These are phyloP conservation scores for Rhinocladiella mackenziei DNA, from an alignment of 2,329 filamentous ascomycete species.

Conservation along the genomic window DNA sequence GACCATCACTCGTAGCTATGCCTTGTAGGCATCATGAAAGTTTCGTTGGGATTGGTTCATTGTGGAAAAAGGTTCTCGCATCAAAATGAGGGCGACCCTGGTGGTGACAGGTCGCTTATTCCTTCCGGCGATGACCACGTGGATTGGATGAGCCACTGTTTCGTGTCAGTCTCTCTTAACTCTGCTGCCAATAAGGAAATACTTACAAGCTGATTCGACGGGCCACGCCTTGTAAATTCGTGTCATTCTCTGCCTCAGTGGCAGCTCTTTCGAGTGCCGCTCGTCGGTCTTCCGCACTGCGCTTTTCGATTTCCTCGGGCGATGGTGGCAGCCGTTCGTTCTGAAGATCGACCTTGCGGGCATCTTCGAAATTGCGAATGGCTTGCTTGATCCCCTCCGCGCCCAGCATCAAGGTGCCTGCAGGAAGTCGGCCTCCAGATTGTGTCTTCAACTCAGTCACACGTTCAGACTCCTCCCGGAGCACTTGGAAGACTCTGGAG, in stretches of 20 bases:
- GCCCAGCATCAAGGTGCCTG: conserved; percentile 94
- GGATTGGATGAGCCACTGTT: conserved; percentile 26
- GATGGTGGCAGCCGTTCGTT: conserved; percentile 92
- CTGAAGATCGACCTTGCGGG: conserved; percentile 91
- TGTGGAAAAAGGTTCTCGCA: no score
- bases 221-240: conserved; percentile 78
- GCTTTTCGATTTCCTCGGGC: conserved; percentile 83
- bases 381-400: conserved; percentile 98
- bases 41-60: no score
- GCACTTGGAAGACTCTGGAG: conserved; percentile 95
- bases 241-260: conserved; percentile 87
- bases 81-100: no score
- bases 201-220: conserved; percentile 94
- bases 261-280: conserved; percentile 76
- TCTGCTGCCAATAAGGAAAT: background rate
- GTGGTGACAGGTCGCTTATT: conserved; percentile 13
- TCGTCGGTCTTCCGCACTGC: conserved; percentile 73
- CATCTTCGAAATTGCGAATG: conserved; percentile 94
- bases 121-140: conserved; percentile 25
- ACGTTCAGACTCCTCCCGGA: conserved; percentile 93
- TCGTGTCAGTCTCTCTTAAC: conserved; percentile 16
- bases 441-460: conserved; percentile 98
- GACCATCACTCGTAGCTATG: no score
- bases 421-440: conserved; percentile 83
- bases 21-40: no score